These are phyloP conservation scores for Trichosporon ovoides DNA, from an alignment of 1,284 basidiomycete genomes.

Conservation along the genomic window DNA sequence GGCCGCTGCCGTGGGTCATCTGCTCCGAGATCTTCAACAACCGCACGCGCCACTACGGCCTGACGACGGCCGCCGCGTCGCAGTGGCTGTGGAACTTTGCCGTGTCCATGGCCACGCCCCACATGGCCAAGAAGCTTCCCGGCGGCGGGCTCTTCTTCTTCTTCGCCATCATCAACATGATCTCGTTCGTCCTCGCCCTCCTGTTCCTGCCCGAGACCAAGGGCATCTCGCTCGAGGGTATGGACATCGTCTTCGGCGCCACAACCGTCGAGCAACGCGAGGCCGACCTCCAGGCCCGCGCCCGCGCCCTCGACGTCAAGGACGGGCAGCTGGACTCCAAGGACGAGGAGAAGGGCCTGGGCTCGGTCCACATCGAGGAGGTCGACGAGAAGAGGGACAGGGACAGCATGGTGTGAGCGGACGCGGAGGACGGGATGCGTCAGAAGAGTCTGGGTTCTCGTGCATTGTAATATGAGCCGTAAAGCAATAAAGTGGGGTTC, in stretches of 20 bases:
- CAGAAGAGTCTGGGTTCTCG: too few species aligned
- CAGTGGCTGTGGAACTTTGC: constrained; percentile 78
- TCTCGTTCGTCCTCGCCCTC: constrained; percentile 46
- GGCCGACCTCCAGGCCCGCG: constrained; percentile 52
- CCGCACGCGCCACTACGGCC: constrained; percentile 68
- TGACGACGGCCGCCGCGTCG: constrained; percentile 62
- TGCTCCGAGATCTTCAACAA: constrained; percentile 75
- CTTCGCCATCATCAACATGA: constrained; percentile 44
- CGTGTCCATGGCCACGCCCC: constrained; percentile 65
- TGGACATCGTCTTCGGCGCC: constrained; percentile 73
- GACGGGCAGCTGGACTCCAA: constrained; percentile 20
- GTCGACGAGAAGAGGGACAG: constrained; percentile 1
- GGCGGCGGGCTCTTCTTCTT: constrained; percentile 47
- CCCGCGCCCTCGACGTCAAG: constrained; percentile 17
- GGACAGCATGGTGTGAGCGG: neutral
- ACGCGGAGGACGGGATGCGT: too few species aligned
- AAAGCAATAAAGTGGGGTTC: too few species aligned
- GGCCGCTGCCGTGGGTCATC: constrained; percentile 40
- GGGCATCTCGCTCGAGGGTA: constrained; percentile 56
- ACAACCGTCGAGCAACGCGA: constrained; percentile 58
- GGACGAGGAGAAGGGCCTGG: constrained; percentile 8
- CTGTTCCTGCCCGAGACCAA: constrained; percentile 63
- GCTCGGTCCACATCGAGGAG: neutral
- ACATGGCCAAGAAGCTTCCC: constrained; percentile 53
- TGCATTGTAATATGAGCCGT: too few species aligned